These are phyloP conservation scores for Xylaria sp. DNA, from an alignment of 2,329 filamentous ascomycete species.

Conservation along the genomic window DNA sequence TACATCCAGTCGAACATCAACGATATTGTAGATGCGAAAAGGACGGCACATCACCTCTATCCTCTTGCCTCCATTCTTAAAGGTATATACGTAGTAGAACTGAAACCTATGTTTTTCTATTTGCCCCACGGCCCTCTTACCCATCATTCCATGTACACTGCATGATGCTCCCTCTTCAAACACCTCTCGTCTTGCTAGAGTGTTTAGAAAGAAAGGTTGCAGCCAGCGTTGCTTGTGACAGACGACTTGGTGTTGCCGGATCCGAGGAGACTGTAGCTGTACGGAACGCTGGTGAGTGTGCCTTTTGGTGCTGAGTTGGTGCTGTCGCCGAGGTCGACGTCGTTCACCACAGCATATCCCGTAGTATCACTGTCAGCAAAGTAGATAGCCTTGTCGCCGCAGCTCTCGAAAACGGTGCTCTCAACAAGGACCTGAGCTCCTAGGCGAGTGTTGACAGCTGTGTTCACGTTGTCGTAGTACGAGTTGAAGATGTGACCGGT, in stretches of 20 bases:
- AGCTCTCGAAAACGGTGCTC: constrained; percentile 52
- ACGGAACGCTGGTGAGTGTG: constrained; percentile 62
- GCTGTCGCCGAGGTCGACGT: constrained; percentile 57
- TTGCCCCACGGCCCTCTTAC: background rate
- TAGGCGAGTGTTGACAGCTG: constrained; percentile 60
- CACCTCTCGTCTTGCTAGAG: background rate
- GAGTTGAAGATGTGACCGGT: constrained; percentile 61
- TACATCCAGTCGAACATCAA: background rate
- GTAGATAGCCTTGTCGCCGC: constrained; percentile 42
- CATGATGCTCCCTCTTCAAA: constrained; percentile 1
- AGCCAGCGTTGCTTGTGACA: constrained; percentile 54
- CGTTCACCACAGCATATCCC: constrained; percentile 55
- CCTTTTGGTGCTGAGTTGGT: constrained; percentile 61
- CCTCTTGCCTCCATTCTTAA: background rate
- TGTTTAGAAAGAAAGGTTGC: constrained; percentile 44
- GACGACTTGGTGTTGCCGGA: constrained; percentile 57
- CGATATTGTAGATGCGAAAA: background rate
- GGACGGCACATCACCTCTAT: background rate
- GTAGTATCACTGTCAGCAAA: constrained; percentile 53
- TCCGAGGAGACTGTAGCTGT: constrained; percentile 64
- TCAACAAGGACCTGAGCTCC: constrained; percentile 62
- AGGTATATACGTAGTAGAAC: background rate
- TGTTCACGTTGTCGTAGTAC: constrained; percentile 53
- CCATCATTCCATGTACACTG: background rate
- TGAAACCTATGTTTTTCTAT: background rate